Conservation (phyloP, 2,329 filamentous ascomycete species). For the Phialemoniopsis sp. region DNA sequence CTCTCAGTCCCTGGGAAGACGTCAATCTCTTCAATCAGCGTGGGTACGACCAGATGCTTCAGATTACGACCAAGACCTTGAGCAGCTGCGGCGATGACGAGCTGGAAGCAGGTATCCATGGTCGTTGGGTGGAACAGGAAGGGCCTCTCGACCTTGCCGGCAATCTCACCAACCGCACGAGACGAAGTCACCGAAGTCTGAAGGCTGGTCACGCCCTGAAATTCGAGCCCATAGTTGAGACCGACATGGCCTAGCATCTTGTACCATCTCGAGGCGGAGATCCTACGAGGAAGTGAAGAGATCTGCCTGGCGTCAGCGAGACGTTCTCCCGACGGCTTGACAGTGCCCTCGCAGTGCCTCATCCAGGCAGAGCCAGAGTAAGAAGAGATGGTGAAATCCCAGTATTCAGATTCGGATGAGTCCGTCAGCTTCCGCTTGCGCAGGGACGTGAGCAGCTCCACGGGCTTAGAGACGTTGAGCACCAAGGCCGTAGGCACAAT, state of each 20-base stretch:
- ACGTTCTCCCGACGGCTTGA: slow-evolving; percentile 8
- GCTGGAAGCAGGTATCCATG: slow-evolving; percentile 27
- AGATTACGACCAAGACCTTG: slow-evolving; percentile 1
- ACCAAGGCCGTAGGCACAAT: slow-evolving; percentile 23
- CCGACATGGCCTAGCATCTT: slow-evolving; percentile 19
- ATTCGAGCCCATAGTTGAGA: slow-evolving; percentile 23
- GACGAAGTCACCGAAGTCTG: slow-evolving; percentile 11
- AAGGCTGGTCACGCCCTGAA: slow-evolving; percentile 19
- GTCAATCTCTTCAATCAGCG: slow-evolving; percentile 17
- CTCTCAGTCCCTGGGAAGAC: not conserved
- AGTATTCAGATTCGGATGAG: slow-evolving; percentile 18
- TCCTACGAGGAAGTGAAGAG: slow-evolving; percentile 11
- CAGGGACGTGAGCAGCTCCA: slow-evolving; percentile 25
- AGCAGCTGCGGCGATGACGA: slow-evolving; percentile 16
- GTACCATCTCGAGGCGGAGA: slow-evolving; percentile 17
- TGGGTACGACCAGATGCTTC: slow-evolving; percentile 14
- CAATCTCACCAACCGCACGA: slow-evolving; percentile 11
- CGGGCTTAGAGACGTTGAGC: slow-evolving; percentile 17
- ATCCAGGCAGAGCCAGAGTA: slow-evolving; percentile 18
- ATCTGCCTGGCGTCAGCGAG: slow-evolving; percentile 3
- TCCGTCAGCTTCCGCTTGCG: slow-evolving; percentile 16
- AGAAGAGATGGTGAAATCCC: slow-evolving; percentile 24
- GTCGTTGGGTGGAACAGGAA: slow-evolving; percentile 32
- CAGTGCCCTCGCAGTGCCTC: slow-evolving; percentile 20
- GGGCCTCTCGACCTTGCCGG: slow-evolving; percentile 14